Percentiles rank a stretch among this genome's conserved stretches.
Evolutionary conservation across 192 early-diverging fungal genomes (phyloP).

Genomic region (Chytriomyces hyalinus): DNA sequence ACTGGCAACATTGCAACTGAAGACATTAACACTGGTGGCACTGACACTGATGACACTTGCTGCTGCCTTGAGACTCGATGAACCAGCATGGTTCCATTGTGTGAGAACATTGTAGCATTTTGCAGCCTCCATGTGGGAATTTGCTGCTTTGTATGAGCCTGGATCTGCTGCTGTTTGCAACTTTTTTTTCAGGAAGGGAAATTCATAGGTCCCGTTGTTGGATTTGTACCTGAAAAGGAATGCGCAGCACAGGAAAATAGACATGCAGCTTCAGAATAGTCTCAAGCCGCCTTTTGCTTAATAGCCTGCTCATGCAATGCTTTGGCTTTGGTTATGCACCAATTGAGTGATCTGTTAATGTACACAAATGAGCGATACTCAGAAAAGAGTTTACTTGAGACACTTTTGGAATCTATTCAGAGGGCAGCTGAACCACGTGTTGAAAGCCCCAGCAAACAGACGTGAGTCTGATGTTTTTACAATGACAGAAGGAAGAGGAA

Average conservation of each 20-base stretch:
- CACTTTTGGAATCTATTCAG: not conserved
- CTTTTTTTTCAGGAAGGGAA: too few species aligned
- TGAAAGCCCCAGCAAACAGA: constrained; percentile 8
- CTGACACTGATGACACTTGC: too few species aligned
- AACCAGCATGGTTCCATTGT: not conserved
- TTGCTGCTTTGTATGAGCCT: not conserved
- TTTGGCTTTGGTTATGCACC: not conserved
- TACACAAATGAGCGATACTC: not conserved
- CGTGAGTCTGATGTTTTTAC: constrained; percentile 10
- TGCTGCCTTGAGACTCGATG: constrained; percentile 7
- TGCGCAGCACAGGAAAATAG: constrained; percentile 24
- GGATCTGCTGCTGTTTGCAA: not conserved
- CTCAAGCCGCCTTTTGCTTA: constrained; percentile 14
- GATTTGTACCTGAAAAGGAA: not conserved
- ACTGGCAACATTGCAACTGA: too few species aligned
- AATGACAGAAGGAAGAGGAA: too few species aligned
- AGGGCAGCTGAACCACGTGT: constrained; percentile 9
- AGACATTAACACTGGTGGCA: too few species aligned
- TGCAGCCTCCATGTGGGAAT: constrained; percentile 18
- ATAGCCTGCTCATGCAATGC: not conserved
- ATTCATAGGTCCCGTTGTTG: not conserved
- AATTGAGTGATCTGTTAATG: not conserved
- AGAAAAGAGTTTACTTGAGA: not conserved
- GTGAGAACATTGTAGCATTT: constrained; percentile 28
- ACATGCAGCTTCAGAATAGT: constrained; percentile 24